Percentiles rank a stretch among this genome's conserved stretches.
phyloP scores from a whole-genome alignment of 805 yeast genomes.

The Nakazawaea peltata region DNA sequence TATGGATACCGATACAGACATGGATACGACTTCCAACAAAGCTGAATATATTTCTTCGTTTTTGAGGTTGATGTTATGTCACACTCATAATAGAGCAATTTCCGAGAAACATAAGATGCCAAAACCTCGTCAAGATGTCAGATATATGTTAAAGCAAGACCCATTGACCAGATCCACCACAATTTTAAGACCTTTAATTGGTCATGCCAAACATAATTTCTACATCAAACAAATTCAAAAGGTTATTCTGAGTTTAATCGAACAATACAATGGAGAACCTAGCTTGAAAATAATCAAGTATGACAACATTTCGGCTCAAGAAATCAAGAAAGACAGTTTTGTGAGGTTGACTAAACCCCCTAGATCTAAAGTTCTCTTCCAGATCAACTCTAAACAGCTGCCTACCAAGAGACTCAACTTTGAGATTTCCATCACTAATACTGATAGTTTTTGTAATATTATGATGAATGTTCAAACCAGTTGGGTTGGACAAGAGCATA shows the following conservation, averaged over 20 bases:
- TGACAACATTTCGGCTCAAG: conserved; percentile 16
- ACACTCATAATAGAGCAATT: conserved; percentile 42
- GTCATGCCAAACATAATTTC: conserved; percentile 48
- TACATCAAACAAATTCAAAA: conserved; percentile 27
- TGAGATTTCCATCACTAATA: conserved; percentile 24
- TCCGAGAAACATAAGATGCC: conserved; percentile 37
- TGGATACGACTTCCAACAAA: conserved; percentile 22
- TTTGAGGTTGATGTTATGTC: conserved; percentile 53
- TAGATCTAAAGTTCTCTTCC: conserved; percentile 16
- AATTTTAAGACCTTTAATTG: conserved; percentile 49
- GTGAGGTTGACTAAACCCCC: conserved; percentile 32
- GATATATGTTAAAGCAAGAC: conserved; percentile 7
- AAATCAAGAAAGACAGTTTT: conserved; percentile 23
- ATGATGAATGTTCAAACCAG: conserved; percentile 24
- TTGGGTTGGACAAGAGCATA: conserved; percentile 18
- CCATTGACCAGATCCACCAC: conserved; percentile 31
- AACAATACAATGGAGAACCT: conserved; percentile 1
- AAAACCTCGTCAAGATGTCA: conserved; percentile 25
- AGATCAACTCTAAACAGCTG: conserved; percentile 12
- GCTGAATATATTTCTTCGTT: conserved; percentile 49
- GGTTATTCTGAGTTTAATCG: conserved; percentile 13
- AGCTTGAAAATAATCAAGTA: neutral
- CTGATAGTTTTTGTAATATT: conserved; percentile 33
- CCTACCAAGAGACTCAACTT: conserved; percentile 13
- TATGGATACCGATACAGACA: conserved; percentile 27